Conservation (phyloP, 331 rosid species). For the Malus hybrid region DNA sequence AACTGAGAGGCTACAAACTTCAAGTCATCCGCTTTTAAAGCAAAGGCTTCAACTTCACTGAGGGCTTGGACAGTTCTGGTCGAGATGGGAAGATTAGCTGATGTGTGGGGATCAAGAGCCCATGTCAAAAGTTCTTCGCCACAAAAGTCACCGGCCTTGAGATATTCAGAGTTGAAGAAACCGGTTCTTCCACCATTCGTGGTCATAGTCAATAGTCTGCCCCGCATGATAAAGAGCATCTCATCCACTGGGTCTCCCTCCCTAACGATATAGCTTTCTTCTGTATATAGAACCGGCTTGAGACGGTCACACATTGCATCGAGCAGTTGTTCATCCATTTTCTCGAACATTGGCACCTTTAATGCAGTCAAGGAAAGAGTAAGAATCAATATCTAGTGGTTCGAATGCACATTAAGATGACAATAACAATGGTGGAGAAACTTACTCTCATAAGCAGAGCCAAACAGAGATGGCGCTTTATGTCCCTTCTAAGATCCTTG, state of each 20-base stretch:
- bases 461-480: conserved; percentile 85
- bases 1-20: conserved; percentile 79
- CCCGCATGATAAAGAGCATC: conserved; percentile 92
- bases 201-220: conserved; percentile 65
- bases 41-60: conserved; percentile 87
- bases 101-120: conserved; percentile 76
- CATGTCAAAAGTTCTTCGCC: conserved; percentile 92
- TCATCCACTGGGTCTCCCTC: conserved; percentile 97
- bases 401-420: not conserved
- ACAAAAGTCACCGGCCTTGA: conserved; percentile 87
- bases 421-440: not conserved
- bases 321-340: conserved; percentile 83
- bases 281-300: conserved; percentile 76
- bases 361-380: conserved; percentile 17
- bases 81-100: conserved; percentile 81
- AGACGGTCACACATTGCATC: conserved; percentile 87
- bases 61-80: conserved; percentile 81
- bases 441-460: conserved; percentile 85
- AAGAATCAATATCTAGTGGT: not conserved
- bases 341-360: conserved; percentile 87
- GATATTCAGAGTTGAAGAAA: conserved; percentile 73
- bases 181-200: conserved; percentile 94
- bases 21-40: conserved; percentile 75
- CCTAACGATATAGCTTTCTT: conserved; percentile 63
- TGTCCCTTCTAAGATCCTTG: conserved; percentile 86